These are phyloP conservation scores for Phaeosphaeria sp. DNA, from an alignment of 2,329 filamentous ascomycete species.

Conservation along the genomic window DNA sequence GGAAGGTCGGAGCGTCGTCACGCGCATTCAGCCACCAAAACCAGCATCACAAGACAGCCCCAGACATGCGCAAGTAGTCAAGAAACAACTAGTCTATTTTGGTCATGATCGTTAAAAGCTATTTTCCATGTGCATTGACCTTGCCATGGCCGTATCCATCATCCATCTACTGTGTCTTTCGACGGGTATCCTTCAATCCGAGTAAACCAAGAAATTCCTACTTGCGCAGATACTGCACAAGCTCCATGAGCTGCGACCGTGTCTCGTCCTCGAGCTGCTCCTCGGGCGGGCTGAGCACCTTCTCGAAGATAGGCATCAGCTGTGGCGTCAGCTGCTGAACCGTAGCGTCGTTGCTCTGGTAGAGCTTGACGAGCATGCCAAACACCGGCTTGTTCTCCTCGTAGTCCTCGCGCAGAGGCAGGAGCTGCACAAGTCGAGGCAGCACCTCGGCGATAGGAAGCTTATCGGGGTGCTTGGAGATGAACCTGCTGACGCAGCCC, in stretches of 20 bases:
- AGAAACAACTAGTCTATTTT: conserved; percentile 7
- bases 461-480: conserved; percentile 82
- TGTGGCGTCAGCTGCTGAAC: conserved; percentile 73
- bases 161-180: conserved; percentile 31
- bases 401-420: conserved; percentile 91
- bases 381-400: conserved; percentile 97
- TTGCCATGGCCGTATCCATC: conserved; percentile 20
- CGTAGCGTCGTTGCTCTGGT: conserved; percentile 72
- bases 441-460: conserved; percentile 84
- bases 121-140: conserved; percentile 23
- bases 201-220: conserved; percentile 29
- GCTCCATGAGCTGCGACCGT: conserved; percentile 68
- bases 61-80: background rate
- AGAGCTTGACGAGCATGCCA: conserved; percentile 87
- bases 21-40: background rate
- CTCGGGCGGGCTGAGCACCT: conserved; percentile 73
- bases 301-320: conserved; percentile 74
- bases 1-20: background rate
- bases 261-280: conserved; percentile 79
- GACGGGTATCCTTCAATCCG: conserved; percentile 33
- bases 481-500: conserved; percentile 90
- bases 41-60: background rate
- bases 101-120: conserved; percentile 22
- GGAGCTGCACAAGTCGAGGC: conserved; percentile 76
- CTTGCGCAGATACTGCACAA: conserved; percentile 62